Evolutionary conservation across 768 basidiomycete species (phyloP), one percentile per base, ranked within the genome.

Genomic region (Hebeloma cylindrosporum): DNA sequence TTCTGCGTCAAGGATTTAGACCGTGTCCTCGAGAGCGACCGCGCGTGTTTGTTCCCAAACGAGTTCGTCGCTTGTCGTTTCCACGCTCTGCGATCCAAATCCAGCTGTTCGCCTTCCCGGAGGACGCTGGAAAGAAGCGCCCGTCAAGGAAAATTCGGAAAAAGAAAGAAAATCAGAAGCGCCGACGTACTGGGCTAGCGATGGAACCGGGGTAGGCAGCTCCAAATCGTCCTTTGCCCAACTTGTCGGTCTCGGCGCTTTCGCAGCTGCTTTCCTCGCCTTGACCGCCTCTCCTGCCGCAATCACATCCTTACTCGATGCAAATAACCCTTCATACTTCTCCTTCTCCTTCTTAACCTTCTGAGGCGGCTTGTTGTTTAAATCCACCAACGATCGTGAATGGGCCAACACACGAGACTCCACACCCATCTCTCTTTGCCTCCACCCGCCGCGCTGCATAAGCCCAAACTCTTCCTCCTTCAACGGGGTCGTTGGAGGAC

Each of bases 11-110:
- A 63, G 2, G 83, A 82, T 54, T 80, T 82, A 16, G 82, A 68
- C 21, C 87, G 77, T 5, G 77, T 68, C 1, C 85, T 78, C 7
- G 85, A 85, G 8, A 85, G 51, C 23, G 71, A 79, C 25, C 85
- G 77, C 7, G 80, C 72, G 11, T 71, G 75, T 50, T 74, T 79
- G 59, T 88, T 87, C 40, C 80, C 79, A 48, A 86, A 75, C 5
- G 86, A 87, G 23, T 63, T 67, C 0, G 68, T 65, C 0, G 88
- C 88, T 49, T 83, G 77, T 3, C 63, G 58, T 53, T 83, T 78
- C 88, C 88, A 90, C 51, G 70, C 65, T 38, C 75, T 72, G 11
- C 88, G 80, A 48, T 89, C 77, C 38, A 68, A 70, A n/a, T 80
- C 73, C 8, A 89, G 71, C 34, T 67, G 67, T 41, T 78, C 68